Evolutionary conservation across 768 basidiomycete genomes (phyloP).

Genomic region (Rhodotorula kratochvilovae): DNA sequence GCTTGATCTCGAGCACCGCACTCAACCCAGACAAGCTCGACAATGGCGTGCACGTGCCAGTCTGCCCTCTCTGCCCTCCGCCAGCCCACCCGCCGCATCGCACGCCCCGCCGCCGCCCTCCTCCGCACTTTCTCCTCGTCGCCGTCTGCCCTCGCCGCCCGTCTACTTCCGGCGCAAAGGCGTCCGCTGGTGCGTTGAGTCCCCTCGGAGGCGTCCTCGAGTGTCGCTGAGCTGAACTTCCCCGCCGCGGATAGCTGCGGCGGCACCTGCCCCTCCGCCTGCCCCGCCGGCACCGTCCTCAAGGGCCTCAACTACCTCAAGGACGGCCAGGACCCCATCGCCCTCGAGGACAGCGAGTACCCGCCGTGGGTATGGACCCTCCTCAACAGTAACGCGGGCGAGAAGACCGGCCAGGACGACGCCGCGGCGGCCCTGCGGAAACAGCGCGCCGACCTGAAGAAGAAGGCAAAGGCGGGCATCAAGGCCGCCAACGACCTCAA

Average conservation of each 20-base stretch:
- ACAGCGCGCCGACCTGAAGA: slow-evolving; percentile 26
- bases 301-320: slow-evolving; percentile 48
- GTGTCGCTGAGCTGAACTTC: no score
- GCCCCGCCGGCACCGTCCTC: slow-evolving; percentile 47
- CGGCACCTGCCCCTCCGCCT: slow-evolving; percentile 19
- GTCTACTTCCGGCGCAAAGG: no score
- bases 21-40: neutral
- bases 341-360: slow-evolving; percentile 48
- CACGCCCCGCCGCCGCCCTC: neutral
- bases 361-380: slow-evolving; percentile 49
- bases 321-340: slow-evolving; percentile 48
- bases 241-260: neutral
- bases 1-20: no score
- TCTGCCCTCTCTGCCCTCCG: neutral
- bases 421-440: slow-evolving; percentile 1
- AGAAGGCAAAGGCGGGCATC: slow-evolving; percentile 42
- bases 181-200: no score
- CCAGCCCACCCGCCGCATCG: neutral
- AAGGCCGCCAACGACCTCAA: slow-evolving; percentile 48
- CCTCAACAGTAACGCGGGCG: neutral
- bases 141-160: neutral
- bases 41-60: slow-evolving; percentile 12
- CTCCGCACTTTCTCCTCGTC: slow-evolving; percentile 2
- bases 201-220: no score
- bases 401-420: neutral